A percentile compares a stretch with the other conserved stretches of the same genome.
These are phyloP conservation scores for Naumovozyma castellii DNA, from an alignment of 805 yeast genomes.

Conservation along the genomic window DNA sequence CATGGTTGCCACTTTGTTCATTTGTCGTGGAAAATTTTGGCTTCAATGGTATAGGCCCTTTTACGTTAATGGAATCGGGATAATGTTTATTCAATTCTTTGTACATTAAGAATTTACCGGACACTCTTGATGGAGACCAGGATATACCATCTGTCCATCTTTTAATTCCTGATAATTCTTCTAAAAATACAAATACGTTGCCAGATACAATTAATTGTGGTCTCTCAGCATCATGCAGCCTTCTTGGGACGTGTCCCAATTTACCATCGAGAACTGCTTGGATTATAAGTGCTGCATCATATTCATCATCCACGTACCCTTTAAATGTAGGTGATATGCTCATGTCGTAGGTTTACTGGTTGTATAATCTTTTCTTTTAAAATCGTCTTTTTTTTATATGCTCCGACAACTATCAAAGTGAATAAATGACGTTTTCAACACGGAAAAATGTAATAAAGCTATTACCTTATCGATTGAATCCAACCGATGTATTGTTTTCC, in stretches of 20 bases:
- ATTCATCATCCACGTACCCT: conserved; percentile 72
- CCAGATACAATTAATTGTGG: conserved; percentile 59
- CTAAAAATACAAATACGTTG: conserved; percentile 73
- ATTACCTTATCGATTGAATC: too few species aligned
- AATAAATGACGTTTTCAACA: background rate
- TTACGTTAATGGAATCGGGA: background rate
- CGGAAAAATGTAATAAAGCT: background rate
- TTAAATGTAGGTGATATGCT: conserved; percentile 45
- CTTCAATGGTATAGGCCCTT: background rate
- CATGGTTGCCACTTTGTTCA: background rate
- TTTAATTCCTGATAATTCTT: conserved; percentile 70
- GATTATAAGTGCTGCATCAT: conserved; percentile 69
- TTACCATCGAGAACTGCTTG: conserved; percentile 61
- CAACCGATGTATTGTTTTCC: too few species aligned
- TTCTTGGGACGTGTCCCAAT: conserved; percentile 52
- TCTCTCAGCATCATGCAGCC: conserved; percentile 78
- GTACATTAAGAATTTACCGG: conserved; percentile 77
- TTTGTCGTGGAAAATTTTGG: too few species aligned
- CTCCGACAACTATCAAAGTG: background rate
- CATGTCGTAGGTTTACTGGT: too few species aligned
- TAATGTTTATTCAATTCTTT: conserved; percentile 39
- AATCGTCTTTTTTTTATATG: background rate
- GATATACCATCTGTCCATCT: conserved; percentile 92
- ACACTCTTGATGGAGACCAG: conserved; percentile 85
- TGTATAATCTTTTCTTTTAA: background rate